A percentile compares a stretch with the other conserved stretches of the same genome.
Evolutionary conservation across 805 yeast species (phyloP).

Genomic region (Yarrowia porcina): DNA sequence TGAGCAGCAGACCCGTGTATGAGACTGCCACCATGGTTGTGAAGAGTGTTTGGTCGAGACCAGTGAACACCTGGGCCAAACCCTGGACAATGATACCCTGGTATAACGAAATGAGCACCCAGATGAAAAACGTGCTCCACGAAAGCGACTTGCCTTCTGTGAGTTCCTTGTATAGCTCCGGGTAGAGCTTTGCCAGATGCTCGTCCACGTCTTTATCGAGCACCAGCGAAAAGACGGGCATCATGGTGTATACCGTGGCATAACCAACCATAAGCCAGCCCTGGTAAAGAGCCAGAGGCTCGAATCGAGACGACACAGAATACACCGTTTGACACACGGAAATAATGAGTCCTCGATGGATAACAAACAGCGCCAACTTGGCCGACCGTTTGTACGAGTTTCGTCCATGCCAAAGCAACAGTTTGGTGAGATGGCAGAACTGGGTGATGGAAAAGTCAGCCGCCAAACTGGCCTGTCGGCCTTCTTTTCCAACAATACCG

Average conservation of each 20-base stretch:
- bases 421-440: slow-evolving; percentile 81
- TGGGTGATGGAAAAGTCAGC: slow-evolving; percentile 95
- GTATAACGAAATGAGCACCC: slow-evolving; percentile 86
- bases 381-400: slow-evolving; percentile 95
- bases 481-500: slow-evolving; percentile 98
- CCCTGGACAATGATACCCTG: slow-evolving; percentile 88
- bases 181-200: slow-evolving; percentile 81
- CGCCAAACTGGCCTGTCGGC: slow-evolving; percentile 93
- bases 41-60: slow-evolving; percentile 54
- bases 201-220: slow-evolving; percentile 89
- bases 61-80: slow-evolving; percentile 71
- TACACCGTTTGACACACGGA: slow-evolving; percentile 94
- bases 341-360: slow-evolving; percentile 91
- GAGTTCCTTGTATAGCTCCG: slow-evolving; percentile 90
- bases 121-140: slow-evolving; percentile 80
- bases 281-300: slow-evolving; percentile 89
- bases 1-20: slow-evolving; percentile 72
- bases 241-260: slow-evolving; percentile 96
- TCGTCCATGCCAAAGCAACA: slow-evolving; percentile 96
- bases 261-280: slow-evolving; percentile 99
- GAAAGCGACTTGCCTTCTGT: slow-evolving; percentile 85
- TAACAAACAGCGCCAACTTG: slow-evolving; percentile 90
- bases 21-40: slow-evolving; percentile 79
- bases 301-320: slow-evolving; percentile 80
- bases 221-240: slow-evolving; percentile 92